Base-by-base conservation (phyloP, 2,329 filamentous ascomycete genomes). In the Penicillium thymicola region DNA sequence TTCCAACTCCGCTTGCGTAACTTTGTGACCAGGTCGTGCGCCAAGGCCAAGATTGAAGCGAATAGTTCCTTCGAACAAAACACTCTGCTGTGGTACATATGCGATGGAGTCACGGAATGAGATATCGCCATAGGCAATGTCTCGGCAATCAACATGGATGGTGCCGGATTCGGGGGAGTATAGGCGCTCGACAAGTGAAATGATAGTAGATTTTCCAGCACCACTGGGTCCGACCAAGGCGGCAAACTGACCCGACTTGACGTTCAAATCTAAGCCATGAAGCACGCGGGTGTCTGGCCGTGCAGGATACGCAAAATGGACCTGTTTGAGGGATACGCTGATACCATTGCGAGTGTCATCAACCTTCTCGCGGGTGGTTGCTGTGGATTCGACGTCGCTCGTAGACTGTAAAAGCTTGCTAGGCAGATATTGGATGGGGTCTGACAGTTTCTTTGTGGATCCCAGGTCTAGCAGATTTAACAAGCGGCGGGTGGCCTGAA, bases 171-270 rank as follows among this genome's bases (percentile, higher is more conserved):
- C 70, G 0, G 82, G 78, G 1, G 65, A 71, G 66, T 86, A 86
- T 56, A 86, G 78, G 5, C 82, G 78, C 65, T 85, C 81, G 1
- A 81, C 61, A 10, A 81, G 64, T 1, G 82, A 79, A 64, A 89
- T 79, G 46, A 87, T 83, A 18, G 86, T 88, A 0, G 84, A 87
- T 66, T 89, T 89, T 1, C 86, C 86, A 2, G 85, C 82, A 5
- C 86, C 86, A 0, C 83, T 86, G 4, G 85, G 84, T 0, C 86
- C 86, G 89, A 92, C 86, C 21, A 81, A 74, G 3, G 78, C 79
- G 14, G 69, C 74, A 60, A 77, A 78, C 49, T 70, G 61, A 5
- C 73, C 72, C 0, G 72, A 65, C 10, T 57, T 60, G 18, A 89
- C 81, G 1, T 78, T 77, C 25, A 89, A 75, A 9, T 78, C 81